Percentiles rank a stretch among this genome's conserved stretches.
These are phyloP conservation scores for Amphichorda felina DNA, from an alignment of 2,329 filamentous ascomycete genomes.

Conservation along the genomic window DNA sequence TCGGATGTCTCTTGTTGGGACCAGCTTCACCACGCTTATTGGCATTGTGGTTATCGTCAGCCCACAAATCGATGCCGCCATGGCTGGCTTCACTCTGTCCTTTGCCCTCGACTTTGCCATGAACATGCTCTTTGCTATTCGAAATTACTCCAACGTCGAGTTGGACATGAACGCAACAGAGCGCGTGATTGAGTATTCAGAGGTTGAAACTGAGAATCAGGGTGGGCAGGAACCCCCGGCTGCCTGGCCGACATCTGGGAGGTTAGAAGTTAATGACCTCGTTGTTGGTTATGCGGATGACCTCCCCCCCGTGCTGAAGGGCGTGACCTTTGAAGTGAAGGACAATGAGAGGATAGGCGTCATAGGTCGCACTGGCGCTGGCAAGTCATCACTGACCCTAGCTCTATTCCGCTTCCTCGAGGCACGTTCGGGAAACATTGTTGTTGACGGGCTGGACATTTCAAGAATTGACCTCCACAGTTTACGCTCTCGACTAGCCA, in stretches of 20 bases:
- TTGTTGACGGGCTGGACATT: conserved; percentile 65
- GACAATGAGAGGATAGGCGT: conserved; percentile 63
- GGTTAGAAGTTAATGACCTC: conserved; percentile 61
- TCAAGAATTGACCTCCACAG: conserved; percentile 59
- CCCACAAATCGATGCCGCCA: conserved; percentile 50
- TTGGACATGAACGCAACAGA: conserved; percentile 72
- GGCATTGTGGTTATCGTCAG: conserved; percentile 52
- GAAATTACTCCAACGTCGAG: conserved; percentile 59
- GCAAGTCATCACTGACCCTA: conserved; percentile 65
- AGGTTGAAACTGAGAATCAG: conserved; percentile 54
- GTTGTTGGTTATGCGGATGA: conserved; percentile 62
- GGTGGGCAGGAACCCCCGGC: conserved; percentile 51
- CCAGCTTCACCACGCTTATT: conserved; percentile 54
- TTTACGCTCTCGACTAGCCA: conserved; percentile 61
- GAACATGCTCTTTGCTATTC: conserved; percentile 53
- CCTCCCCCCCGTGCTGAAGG: conserved; percentile 58
- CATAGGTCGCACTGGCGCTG: conserved; percentile 66
- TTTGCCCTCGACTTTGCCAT: conserved; percentile 61
- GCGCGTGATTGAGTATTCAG: conserved; percentile 63
- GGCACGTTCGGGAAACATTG: conserved; percentile 50
- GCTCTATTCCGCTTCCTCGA: conserved; percentile 71
- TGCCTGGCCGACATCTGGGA: conserved; percentile 64
- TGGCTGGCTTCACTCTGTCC: conserved; percentile 65
- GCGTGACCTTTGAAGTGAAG: conserved; percentile 53
- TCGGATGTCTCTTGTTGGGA: conserved; percentile 58